Evolutionary conservation across 2,329 filamentous ascomycete genomes (phyloP), one percentile per base, ranked within the genome.

Genomic region (Chaetomium globosum): DNA sequence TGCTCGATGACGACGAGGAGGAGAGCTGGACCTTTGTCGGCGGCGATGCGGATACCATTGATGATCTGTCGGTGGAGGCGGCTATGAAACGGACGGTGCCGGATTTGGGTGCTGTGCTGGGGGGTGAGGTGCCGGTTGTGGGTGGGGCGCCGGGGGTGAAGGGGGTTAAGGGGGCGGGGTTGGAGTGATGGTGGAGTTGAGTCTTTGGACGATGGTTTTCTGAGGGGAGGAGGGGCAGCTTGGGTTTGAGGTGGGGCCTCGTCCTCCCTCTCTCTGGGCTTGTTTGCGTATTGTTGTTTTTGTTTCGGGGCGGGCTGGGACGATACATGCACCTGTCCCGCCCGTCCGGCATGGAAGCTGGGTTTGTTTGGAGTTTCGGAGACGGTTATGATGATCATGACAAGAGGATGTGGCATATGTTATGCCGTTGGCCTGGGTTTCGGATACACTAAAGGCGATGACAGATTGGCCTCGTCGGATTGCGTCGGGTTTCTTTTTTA

Each of bases 1-100:
- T 54, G 31, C 26, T 54, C 8, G 53, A 79, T 54, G 88, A 88
- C 36, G 87, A 89, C 13, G 89, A 90, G 67, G 88, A 91, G 72
- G 92, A 96, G 75, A 91, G 89, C 74, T 98, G 93, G 94, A 97
- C 93, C 0, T 92, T 97, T 77, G 85, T 97, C 23, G 92, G 91
- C 6, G 79, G 77, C 61, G 81, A 82, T 67, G 79, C 78, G 0
- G 80, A 82, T 55, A 77, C 79, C 1, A 80, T 82, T 19, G 75
- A 77, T 28, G 77, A 77, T 33, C 66, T 74, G 23, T 73, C 75
- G 39, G 66, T 73, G 1, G 75, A 77, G 48, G 61, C 19, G 1
- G 52, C 68, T 12, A 54, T 68, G 54, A 71, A 67, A 51, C 55
- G 64, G 36, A 66, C 66, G 0, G 62, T 61, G 10, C 31, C 54